phyloP scores from a whole-genome alignment of 2,329 filamentous ascomycete genomes.

The Ilyonectria destructans region DNA sequence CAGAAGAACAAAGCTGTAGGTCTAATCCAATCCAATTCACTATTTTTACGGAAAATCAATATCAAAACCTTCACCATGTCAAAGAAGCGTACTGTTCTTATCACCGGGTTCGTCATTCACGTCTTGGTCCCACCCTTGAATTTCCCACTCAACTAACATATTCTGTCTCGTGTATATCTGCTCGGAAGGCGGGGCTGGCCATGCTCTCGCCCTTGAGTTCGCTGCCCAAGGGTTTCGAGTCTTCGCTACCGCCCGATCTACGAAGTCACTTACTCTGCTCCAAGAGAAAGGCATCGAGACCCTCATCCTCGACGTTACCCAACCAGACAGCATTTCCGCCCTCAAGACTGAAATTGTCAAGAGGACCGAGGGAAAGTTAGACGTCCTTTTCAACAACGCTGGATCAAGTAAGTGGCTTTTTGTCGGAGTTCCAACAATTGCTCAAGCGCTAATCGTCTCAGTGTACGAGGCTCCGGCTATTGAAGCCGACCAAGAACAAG shows the following conservation, averaged over 20 bases:
- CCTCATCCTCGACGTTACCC: too few species aligned
- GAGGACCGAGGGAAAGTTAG: too few species aligned
- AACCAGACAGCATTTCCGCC: too few species aligned
- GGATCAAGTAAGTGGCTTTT: too few species aligned
- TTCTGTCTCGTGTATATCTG: conserved; percentile 8
- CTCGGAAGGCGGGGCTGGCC: conserved; percentile 33
- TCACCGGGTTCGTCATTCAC: conserved; percentile 34
- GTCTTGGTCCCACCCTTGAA: background rate
- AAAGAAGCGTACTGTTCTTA: conserved; percentile 26
- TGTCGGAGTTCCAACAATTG: too few species aligned
- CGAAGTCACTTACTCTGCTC: conserved; percentile 16
- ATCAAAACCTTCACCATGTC: too few species aligned
- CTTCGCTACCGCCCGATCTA: conserved; percentile 35
- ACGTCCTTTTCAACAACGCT: too few species aligned
- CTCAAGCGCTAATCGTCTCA: conserved; percentile 6
- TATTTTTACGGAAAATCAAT: too few species aligned
- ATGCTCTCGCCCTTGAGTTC: conserved; percentile 36
- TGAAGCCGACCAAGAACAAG: conserved; percentile 24
- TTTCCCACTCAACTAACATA: background rate
- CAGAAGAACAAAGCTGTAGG: too few species aligned
- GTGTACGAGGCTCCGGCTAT: conserved; percentile 33
- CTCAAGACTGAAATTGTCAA: too few species aligned
- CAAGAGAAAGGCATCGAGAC: conserved; percentile 25
- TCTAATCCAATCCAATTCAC: too few species aligned
- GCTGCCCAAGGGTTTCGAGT: conserved; percentile 29